phyloP scores from a whole-genome alignment of 2,329 filamentous ascomycete species.

The Hymenoscyphus albidus region DNA sequence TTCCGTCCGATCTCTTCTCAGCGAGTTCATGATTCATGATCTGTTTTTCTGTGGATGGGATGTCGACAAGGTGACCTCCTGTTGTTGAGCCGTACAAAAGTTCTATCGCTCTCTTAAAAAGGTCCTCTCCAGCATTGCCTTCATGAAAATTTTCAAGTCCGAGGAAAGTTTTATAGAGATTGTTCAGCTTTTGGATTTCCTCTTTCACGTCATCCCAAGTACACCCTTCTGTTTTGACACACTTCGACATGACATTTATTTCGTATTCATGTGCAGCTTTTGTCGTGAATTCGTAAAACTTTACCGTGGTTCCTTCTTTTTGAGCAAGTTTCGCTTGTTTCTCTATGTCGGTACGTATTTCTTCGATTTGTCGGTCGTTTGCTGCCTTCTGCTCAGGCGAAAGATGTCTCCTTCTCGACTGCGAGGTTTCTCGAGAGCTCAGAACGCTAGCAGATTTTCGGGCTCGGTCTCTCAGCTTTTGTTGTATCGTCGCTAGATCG shows the following conservation, averaged over 20 bases:
- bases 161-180: not conserved
- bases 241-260: too few relatives aligned
- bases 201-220: not conserved
- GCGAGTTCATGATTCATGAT: not conserved
- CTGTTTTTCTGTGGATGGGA: not conserved
- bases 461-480: not conserved
- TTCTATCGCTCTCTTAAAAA: not conserved
- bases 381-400: not conserved
- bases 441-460: not conserved
- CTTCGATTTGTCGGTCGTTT: not conserved
- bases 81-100: not conserved
- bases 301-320: too few relatives aligned
- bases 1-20: not conserved
- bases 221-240: not conserved
- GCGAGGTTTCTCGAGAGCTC: not conserved
- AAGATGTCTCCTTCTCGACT: not conserved
- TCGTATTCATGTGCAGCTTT: too few relatives aligned
- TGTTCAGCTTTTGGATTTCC: not conserved
- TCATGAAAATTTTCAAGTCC: not conserved
- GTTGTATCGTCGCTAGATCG: not conserved
- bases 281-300: too few relatives aligned
- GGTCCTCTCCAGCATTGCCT: not conserved
- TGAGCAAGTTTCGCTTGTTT: not conserved
- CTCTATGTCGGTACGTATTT: not conserved
- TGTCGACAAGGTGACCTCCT: not conserved